These are phyloP conservation scores for Scopulariopsis brevicaulis DNA, from an alignment of 2,329 filamentous ascomycete species.

Conservation along the genomic window DNA sequence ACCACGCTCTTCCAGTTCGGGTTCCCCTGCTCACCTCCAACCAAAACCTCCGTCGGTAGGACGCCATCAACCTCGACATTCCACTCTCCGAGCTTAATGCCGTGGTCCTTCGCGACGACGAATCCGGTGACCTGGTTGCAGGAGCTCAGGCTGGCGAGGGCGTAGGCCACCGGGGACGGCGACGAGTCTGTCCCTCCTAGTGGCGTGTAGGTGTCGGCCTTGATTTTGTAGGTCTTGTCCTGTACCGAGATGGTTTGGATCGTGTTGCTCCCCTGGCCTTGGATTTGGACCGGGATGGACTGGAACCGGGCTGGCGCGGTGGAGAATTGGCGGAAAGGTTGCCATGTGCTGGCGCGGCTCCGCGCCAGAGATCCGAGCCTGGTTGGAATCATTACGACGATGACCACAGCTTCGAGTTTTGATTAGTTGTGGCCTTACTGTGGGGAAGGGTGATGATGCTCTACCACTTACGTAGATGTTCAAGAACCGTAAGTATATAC, in stretches of 20 bases:
- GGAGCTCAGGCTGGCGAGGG: conserved; percentile 15
- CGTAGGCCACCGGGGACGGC: conserved; percentile 17
- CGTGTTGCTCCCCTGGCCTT: conserved; percentile 12
- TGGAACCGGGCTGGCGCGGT: not conserved
- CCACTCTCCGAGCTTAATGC: conserved; percentile 15
- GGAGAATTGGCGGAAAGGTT: not conserved
- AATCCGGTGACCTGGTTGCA: conserved; percentile 18
- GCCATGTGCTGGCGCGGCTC: not conserved
- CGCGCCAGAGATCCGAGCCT: not conserved
- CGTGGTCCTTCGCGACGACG: conserved; percentile 15
- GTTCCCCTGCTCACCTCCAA: conserved; percentile 14
- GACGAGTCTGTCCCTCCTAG: conserved; percentile 15
- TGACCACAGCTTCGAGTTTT: not conserved
- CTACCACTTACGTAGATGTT: not conserved
- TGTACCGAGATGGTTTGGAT: conserved; percentile 12
- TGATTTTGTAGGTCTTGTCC: conserved; percentile 14
- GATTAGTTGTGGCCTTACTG: not conserved
- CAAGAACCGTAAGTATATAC: too few relatives aligned
- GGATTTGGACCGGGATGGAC: conserved; percentile 12
- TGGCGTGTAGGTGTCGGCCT: conserved; percentile 15
- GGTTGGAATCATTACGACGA: not conserved
- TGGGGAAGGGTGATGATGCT: not conserved
- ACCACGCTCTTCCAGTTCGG: conserved; percentile 15
- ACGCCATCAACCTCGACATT: conserved; percentile 12
- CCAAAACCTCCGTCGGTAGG: conserved; percentile 14